Base-by-base conservation (phyloP, 208 protist species). In the Leishmania guyanensis region DNA sequence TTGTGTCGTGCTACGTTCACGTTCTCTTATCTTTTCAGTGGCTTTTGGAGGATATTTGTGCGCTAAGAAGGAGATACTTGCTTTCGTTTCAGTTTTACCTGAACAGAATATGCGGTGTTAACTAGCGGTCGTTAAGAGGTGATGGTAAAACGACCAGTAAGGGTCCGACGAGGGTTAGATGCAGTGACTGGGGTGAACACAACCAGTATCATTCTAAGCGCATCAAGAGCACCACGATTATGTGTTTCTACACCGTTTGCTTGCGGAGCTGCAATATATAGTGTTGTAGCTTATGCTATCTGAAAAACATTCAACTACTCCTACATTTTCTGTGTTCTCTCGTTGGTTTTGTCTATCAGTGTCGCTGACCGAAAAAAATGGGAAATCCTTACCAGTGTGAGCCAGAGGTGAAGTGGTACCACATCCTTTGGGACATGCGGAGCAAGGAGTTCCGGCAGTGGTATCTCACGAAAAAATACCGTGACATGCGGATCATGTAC, bases 351-450 rank as follows among this genome's bases (percentile, higher is more conserved):
- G 36, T 33, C n/a, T n/a, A 36, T 5, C 22, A 73, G 26, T 29
- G 9, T 5, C 46, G 36, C 36, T 39, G 36, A 46, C 46, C 22
- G 22, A 36, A 48, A 33, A 60, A 81, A 75, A 93, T 89, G 88
- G 87, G 77, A 29, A 91, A 87, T 29, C 84, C 74, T 3, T 95
- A 95, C 70, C 89, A 95, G 20, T 79, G 90, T 66, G 86, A 92
- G 58, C 88, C 89, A 9, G 76, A 89, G 78, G 79, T 91, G 65
- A 91, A 89, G 75, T 95, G 92, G 92, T 95, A 93, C 83, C 82
- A 94, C 51, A 83, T 86, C 26, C 39, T 93, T 29, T 94, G 90
- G 92, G 90, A 95, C 56, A 88, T 95, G 88, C 83, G 92, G 14
- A 87, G 92, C 80, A 88, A 84, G 33, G 80, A 89, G 74, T 96